Evolutionary conservation across 2,329 filamentous ascomycete genomes (phyloP), one percentile per base, ranked within the genome.

Genomic region (Blastomyces parvus): DNA sequence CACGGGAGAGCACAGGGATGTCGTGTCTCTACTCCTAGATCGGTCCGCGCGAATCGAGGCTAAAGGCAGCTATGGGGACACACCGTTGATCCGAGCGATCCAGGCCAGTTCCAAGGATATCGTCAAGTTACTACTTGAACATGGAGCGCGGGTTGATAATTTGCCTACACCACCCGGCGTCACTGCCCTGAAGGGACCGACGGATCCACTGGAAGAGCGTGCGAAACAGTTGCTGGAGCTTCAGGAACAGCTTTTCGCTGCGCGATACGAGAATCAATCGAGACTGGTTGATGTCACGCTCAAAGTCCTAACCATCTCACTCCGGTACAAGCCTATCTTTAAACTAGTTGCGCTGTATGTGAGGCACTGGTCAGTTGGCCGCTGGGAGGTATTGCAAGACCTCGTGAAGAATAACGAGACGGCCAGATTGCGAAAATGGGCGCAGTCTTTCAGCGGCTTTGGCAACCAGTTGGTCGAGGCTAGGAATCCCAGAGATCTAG

Each of bases 301-400:
- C 61, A 67, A 64, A 33, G 46, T n/a, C 22, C 64, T 68, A 19
- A 36, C 46, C 25, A 56, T 67, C 63, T 67, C 65, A 59, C 33
- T 67, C 55, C 60, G 55, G 44, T 63, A 68, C 59, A 64, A 63
- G 36, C n/a, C 64, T 50, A 40, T 68, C 62, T 63, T 69, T 42
- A 11, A 65, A 64, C 58, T 67, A 59, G 46, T 69, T 48, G 36
- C 64, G 11, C 60, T 67, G 11, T 69, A 69, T 63, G 62, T 70
- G 17, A 70, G 67, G 42, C 65, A 57, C 64, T 36, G 65, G 62
- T 55, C 66, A 13, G 58, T 70, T 40, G 48, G 64, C 63, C 68
- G 68, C 61, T 68, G 65, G 68, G 68, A 70, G 33, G 68, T 70
- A 48, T 64, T 70, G 63, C 68, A 68, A 61, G 67, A 70, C 42